A percentile compares a stretch with the other conserved stretches of the same genome.
phyloP scores from a whole-genome alignment of 2,329 filamentous ascomycete species.

The Aquanectria penicillioides region DNA sequence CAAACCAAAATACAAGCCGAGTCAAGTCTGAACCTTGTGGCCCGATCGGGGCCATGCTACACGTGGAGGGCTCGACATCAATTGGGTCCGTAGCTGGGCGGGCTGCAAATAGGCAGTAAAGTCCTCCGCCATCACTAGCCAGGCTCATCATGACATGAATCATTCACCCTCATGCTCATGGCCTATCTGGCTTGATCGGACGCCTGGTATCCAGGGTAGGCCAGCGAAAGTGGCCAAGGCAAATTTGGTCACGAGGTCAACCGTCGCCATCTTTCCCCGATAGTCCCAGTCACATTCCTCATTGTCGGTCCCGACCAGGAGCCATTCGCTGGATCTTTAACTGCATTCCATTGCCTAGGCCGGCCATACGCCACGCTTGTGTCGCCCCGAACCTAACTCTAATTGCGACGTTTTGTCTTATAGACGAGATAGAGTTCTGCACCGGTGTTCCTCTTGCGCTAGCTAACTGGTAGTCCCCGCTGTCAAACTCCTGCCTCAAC shows the following conservation, averaged over 20 bases:
- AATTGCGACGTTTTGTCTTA: conserved; percentile 30
- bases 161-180: neutral
- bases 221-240: conserved; percentile 7
- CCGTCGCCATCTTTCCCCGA: conserved; percentile 20
- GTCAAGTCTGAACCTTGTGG: no score
- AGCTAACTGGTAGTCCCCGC: conserved; percentile 13
- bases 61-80: no score
- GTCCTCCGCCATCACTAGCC: no score
- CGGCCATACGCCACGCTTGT: conserved; percentile 28
- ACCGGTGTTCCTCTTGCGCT: conserved; percentile 27
- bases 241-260: neutral
- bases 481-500: conserved; percentile 2
- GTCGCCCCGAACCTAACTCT: conserved; percentile 30
- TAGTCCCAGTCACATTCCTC: conserved; percentile 40
- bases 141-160: conserved; percentile 9
- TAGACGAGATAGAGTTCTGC: conserved; percentile 31
- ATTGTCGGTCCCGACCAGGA: conserved; percentile 12
- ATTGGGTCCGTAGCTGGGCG: no score
- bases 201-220: conserved; percentile 20
- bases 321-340: no score
- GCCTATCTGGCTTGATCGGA: conserved; percentile 1
- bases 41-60: no score
- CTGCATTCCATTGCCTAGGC: conserved; percentile 32
- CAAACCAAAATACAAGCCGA: no score
- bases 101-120: no score